Conservation (phyloP, 1,139 yeast species). For the Spencermartinsiella ligniputridi region DNA sequence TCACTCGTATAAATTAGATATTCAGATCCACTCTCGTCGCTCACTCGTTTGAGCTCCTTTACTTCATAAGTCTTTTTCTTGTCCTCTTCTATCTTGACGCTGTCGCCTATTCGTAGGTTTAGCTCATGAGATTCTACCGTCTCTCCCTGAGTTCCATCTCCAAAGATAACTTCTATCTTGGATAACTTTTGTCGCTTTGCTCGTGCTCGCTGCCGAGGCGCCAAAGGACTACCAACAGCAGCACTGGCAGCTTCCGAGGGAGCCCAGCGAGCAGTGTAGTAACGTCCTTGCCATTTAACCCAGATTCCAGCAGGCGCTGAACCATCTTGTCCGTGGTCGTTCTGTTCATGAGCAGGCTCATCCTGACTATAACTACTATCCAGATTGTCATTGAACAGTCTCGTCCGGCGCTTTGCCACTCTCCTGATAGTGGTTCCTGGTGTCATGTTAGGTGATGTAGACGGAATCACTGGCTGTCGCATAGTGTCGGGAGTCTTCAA, state of each 20-base stretch:
- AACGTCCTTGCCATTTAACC: conserved; percentile 19
- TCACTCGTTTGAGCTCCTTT: conserved; percentile 8
- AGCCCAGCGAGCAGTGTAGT: conserved; percentile 16
- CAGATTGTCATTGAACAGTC: neutral
- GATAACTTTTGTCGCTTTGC: conserved; percentile 3
- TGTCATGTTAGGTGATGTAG: conserved; percentile 8
- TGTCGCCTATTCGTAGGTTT: conserved; percentile 19
- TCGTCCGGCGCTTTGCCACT: conserved; percentile 5
- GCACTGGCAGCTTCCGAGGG: conserved; percentile 8
- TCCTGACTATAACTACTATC: neutral
- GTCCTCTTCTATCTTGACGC: conserved; percentile 16
- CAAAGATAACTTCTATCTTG: conserved; percentile 15
- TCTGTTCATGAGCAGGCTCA: neutral
- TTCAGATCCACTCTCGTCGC: neutral
- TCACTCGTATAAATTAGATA: conserved; percentile 2
- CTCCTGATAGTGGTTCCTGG: conserved; percentile 8
- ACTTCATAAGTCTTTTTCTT: conserved; percentile 14
- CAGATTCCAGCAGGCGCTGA: conserved; percentile 12
- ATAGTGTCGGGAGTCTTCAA: conserved; percentile 1
- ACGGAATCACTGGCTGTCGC: conserved; percentile 2
- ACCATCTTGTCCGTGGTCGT: neutral
- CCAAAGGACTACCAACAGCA: neutral
- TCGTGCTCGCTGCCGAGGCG: neutral
- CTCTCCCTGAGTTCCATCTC: conserved; percentile 18
- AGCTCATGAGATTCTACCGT: conserved; percentile 8